These are phyloP conservation scores for Fusarium algeriense DNA, from an alignment of 2,329 filamentous ascomycete species.

Conservation along the genomic window DNA sequence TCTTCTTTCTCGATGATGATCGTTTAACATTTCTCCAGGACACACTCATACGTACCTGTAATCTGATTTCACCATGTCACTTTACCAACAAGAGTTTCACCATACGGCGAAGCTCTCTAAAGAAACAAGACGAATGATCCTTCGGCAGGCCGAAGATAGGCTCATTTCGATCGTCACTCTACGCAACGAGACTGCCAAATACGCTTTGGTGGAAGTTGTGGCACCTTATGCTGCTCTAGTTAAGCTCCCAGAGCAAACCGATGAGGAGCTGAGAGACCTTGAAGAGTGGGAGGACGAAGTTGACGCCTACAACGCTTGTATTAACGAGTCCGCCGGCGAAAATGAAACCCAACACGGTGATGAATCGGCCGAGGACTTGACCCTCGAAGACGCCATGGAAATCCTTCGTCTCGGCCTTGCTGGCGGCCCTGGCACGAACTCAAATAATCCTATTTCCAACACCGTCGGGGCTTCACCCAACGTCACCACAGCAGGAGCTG, in stretches of 20 bases:
- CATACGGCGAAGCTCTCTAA: slow-evolving; percentile 20
- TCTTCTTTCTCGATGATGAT: neutral
- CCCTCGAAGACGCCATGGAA: neutral
- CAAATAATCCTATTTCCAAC: neutral
- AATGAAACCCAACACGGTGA: neutral
- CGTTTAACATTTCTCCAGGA: neutral
- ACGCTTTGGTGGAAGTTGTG: no score
- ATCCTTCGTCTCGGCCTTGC: neutral
- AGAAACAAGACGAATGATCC: neutral
- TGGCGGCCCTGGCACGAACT: no score
- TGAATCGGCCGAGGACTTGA: neutral
- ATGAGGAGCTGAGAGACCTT: no score
- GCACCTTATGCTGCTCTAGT: no score
- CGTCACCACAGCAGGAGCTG: neutral
- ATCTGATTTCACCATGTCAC: neutral
- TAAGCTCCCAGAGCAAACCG: no score
- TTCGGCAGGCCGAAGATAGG: rapidly evolving
- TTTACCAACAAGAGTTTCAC: neutral
- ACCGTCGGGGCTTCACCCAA: neutral
- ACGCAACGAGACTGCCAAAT: no score
- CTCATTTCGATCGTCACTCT: neutral
- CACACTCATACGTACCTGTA: neutral
- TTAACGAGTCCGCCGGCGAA: neutral
- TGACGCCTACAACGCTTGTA: neutral
- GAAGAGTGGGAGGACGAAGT: no score